Evolutionary conservation across 257 asterid species (phyloP).

Genomic region (Nicotiana benthamiana): DNA sequence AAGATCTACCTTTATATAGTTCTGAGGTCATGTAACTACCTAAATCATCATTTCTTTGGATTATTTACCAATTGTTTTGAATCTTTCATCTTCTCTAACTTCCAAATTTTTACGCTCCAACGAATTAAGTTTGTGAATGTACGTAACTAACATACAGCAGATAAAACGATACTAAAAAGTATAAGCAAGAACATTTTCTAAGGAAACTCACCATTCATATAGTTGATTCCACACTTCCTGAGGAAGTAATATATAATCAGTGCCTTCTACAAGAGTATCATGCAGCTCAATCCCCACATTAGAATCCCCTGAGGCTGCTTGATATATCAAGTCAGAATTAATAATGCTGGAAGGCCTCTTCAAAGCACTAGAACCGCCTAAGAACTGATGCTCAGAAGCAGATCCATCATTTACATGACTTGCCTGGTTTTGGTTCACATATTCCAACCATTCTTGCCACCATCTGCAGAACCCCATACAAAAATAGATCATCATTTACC

Average conservation of each 20-base stretch:
- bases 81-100: neutral
- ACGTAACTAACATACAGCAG: neutral
- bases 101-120: neutral
- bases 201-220: conserved; percentile 46
- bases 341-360: conserved; percentile 74
- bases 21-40: neutral
- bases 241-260: conserved; percentile 93
- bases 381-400: conserved; percentile 52
- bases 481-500: neutral
- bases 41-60: neutral
- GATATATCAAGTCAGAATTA: conserved; percentile 76
- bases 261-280: conserved; percentile 94
- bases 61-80: neutral
- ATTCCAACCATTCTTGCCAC: conserved; percentile 99
- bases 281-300: conserved; percentile 63
- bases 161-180: neutral
- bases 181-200: conserved; percentile 1
- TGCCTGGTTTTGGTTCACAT: conserved; percentile 65
- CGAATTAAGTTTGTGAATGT: neutral
- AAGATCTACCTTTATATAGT: neutral
- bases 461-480: conserved; percentile 43
- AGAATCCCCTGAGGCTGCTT: conserved; percentile 49
- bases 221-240: conserved; percentile 79
- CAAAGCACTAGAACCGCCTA: conserved; percentile 32
- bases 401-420: conserved; percentile 47